A percentile compares a stretch with the other conserved stretches of the same genome.
Conservation (phyloP, 2,329 filamentous ascomycete species). For the Pseudogymnoascus sp. region DNA sequence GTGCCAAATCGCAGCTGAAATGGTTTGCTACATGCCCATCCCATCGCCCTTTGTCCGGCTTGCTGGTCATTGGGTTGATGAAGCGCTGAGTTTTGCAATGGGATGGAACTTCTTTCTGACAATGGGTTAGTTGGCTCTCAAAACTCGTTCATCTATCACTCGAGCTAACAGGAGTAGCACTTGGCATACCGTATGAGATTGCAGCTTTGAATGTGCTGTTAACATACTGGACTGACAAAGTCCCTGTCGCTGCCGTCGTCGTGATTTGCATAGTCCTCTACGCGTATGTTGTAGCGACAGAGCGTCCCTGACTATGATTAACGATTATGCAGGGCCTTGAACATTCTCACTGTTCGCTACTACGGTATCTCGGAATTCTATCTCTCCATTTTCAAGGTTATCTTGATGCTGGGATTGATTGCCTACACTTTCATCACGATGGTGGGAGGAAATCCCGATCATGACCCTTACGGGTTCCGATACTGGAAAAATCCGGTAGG, state of each 20-base stretch:
- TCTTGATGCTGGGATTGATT: constrained; percentile 58
- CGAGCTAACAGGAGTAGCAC: constrained; percentile 42
- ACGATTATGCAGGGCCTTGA: constrained; percentile 31
- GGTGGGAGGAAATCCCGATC: constrained; percentile 70
- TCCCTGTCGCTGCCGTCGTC: constrained; percentile 31
- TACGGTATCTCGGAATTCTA: constrained; percentile 57
- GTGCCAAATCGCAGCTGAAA: constrained; percentile 39
- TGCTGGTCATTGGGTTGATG: constrained; percentile 45
- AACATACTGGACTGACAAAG: constrained; percentile 32
- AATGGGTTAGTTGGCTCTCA: constrained; percentile 9
- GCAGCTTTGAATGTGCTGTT: constrained; percentile 34
- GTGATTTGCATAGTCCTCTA: constrained; percentile 33
- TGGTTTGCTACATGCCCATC: constrained; percentile 48
- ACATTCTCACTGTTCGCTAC: constrained; percentile 49
- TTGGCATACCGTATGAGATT: constrained; percentile 33
- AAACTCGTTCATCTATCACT: background rate
- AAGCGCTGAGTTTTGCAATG: constrained; percentile 46
- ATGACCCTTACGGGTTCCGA: constrained; percentile 65
- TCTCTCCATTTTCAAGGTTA: constrained; percentile 47
- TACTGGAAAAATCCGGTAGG: constrained; percentile 58
- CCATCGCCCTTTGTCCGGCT: constrained; percentile 46
- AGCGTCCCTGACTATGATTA: background rate
- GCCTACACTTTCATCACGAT: constrained; percentile 75
- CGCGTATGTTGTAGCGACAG: background rate
- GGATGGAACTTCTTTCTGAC: constrained; percentile 54